Evolutionary conservation across 2,329 filamentous ascomycete species (phyloP).

Genomic region (Diplocarpon mali): DNA sequence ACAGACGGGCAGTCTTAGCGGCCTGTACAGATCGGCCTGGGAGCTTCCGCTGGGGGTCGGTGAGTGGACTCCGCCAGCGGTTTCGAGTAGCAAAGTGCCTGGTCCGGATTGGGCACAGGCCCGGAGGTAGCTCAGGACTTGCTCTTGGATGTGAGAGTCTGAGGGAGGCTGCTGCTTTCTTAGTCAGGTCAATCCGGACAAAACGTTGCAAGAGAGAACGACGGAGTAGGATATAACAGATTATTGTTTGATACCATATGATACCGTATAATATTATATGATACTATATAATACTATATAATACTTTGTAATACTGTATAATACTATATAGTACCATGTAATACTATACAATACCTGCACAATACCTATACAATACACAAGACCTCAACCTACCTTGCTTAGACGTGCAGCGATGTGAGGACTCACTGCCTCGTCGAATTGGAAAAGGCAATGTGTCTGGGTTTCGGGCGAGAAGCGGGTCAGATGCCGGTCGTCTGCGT

Average conservation of each 20-base stretch:
- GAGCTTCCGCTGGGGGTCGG: conserved; percentile 65
- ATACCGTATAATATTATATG: too few species aligned
- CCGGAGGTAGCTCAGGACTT: conserved; percentile 36
- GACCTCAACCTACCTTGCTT: conserved; percentile 1
- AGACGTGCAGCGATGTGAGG: conserved; percentile 58
- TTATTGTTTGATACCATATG: too few species aligned
- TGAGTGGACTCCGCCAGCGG: conserved; percentile 72
- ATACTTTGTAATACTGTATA: too few species aligned
- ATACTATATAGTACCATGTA: too few species aligned
- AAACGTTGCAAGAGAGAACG: too few species aligned
- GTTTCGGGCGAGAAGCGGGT: conserved; percentile 42
- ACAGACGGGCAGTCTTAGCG: conserved; percentile 61
- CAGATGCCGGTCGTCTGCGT: conserved; percentile 59
- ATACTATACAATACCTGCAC: too few species aligned
- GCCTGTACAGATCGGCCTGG: conserved; percentile 68
- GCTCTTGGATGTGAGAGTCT: conserved; percentile 38
- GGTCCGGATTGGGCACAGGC: conserved; percentile 32
- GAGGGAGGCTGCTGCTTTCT: conserved; percentile 33
- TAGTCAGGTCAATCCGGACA: too few species aligned
- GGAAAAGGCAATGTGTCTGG: conserved; percentile 52
- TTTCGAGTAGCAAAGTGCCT: conserved; percentile 64
- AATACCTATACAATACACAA: too few species aligned
- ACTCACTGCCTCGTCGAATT: conserved; percentile 65
- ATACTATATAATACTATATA: too few species aligned
- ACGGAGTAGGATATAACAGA: too few species aligned